Percentiles rank a stretch among this genome's conserved stretches.
These are phyloP conservation scores for Arthrobotrys conoides DNA, from an alignment of 2,329 filamentous ascomycete genomes.

Conservation along the genomic window DNA sequence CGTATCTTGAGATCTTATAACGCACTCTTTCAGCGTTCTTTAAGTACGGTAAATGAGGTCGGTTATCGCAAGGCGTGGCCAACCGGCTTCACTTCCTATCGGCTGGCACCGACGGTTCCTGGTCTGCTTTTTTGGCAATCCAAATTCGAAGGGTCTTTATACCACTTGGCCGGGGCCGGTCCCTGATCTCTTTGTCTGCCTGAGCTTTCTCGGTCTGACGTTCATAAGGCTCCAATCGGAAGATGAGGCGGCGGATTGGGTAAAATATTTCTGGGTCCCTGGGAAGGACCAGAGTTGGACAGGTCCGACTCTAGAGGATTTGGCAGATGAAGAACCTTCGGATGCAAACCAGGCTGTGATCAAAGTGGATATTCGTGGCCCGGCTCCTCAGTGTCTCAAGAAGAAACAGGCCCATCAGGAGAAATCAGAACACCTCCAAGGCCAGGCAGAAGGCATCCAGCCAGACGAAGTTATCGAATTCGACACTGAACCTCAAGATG, in stretches of 20 bases:
- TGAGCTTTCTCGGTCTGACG: conserved; percentile 52
- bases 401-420: neutral
- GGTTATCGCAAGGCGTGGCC: conserved; percentile 34
- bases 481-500: conserved; percentile 17
- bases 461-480: conserved; percentile 58
- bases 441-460: conserved; percentile 37
- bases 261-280: conserved; percentile 39
- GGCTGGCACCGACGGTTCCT: conserved; percentile 60
- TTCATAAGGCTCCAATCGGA: conserved; percentile 42
- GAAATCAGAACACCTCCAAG: conserved; percentile 7
- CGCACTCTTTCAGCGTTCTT: conserved; percentile 28
- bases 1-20: conserved; percentile 8
- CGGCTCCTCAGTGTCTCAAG: neutral
- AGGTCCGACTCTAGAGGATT: conserved; percentile 27
- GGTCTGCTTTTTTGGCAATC: conserved; percentile 44
- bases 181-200: conserved; percentile 43
- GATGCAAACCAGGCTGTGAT: conserved; percentile 38
- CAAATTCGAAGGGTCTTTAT: conserved; percentile 47
- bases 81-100: conserved; percentile 52
- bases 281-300: conserved; percentile 50
- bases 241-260: conserved; percentile 19
- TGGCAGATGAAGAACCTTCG: conserved; percentile 34
- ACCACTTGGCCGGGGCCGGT: conserved; percentile 57
- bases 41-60: conserved; percentile 44
- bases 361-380: conserved; percentile 10